Conservation (phyloP, 2,329 filamentous ascomycete species). For the Penicillium sp. region DNA sequence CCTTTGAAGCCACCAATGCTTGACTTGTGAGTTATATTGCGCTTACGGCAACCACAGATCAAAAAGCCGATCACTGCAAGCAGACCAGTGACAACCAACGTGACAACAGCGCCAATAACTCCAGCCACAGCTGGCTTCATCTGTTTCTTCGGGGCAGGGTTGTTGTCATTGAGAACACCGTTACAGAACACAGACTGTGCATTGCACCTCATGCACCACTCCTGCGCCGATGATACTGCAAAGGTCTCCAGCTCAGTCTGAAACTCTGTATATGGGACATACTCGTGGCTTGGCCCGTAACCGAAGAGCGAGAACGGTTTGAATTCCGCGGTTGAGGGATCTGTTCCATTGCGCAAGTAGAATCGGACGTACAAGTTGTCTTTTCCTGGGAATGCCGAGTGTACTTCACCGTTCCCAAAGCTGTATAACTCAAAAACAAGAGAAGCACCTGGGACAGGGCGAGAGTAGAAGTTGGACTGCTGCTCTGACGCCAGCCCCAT, state of each 20-base stretch:
- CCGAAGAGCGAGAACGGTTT: constrained; percentile 50
- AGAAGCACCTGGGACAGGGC: constrained; percentile 47
- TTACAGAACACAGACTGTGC: constrained; percentile 49
- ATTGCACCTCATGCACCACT: constrained; percentile 52
- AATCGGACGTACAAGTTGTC: constrained; percentile 53
- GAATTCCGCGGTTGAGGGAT: constrained; percentile 24
- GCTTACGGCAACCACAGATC: constrained; percentile 45
- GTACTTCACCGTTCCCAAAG: constrained; percentile 28
- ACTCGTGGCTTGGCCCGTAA: constrained; percentile 41
- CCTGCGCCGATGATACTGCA: constrained; percentile 39
- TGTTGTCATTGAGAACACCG: constrained; percentile 32
- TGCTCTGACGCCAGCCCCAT: constrained; percentile 36
- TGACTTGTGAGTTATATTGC: constrained; percentile 29
- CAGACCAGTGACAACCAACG: constrained; percentile 44
- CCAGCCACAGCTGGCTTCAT: constrained; percentile 48
- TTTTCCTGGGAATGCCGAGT: constrained; percentile 37
- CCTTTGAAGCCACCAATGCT: constrained; percentile 55
- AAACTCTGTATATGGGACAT: constrained; percentile 51
- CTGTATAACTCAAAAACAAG: constrained; percentile 52
- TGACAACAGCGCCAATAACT: constrained; percentile 53
- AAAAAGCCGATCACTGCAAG: constrained; percentile 40
- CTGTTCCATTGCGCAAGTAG: constrained; percentile 54
- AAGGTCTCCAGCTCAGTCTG: constrained; percentile 42
- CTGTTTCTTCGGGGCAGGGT: constrained; percentile 9
- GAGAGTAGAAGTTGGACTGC: constrained; percentile 45